Conservation (phyloP, 345 rosid species). For the Aethionema arabicum region DNA sequence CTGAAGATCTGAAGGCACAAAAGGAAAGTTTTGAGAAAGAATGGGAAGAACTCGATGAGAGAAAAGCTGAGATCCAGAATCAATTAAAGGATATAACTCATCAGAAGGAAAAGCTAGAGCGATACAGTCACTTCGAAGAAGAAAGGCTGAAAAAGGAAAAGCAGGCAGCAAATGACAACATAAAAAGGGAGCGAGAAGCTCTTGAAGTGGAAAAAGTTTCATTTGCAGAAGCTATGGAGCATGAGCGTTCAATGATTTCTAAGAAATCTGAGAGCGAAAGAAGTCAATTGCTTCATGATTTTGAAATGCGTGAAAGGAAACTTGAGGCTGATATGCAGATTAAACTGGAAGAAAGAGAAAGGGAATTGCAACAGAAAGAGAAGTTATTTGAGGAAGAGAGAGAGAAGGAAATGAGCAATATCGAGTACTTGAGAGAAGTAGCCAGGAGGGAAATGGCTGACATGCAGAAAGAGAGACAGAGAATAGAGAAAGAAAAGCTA, state of each 20-base stretch:
- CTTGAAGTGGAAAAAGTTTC: constrained; percentile 70
- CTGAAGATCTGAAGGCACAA: constrained; percentile 79
- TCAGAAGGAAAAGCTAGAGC: constrained; percentile 64
- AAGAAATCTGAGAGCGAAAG: constrained; percentile 75
- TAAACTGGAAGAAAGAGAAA: constrained; percentile 64
- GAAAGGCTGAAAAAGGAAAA: constrained; percentile 66
- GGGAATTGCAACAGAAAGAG: constrained; percentile 51
- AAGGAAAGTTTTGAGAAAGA: constrained; percentile 89
- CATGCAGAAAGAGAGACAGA: constrained; percentile 58
- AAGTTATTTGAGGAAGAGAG: constrained; percentile 79
- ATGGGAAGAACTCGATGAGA: constrained; percentile 91
- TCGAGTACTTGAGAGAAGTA: constrained; percentile 69
- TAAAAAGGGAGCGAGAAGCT: constrained; percentile 64
- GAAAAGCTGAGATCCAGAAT: constrained; percentile 56
- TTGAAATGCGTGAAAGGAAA: constrained; percentile 66
- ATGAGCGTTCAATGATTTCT: constrained; percentile 54
- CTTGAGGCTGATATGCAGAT: constrained; percentile 69
- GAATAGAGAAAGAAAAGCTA: constrained; percentile 62
- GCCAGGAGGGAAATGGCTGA: constrained; percentile 91
- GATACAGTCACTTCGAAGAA: constrained; percentile 58
- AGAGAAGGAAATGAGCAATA: constrained; percentile 68
- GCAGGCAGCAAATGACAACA: constrained; percentile 47
- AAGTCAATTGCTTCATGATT: constrained; percentile 65
- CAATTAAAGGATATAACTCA: constrained; percentile 50
- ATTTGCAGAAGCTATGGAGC: constrained; percentile 66